Evolutionary conservation across 441 rosid species (phyloP).

Genomic region (Erodium moschatum): DNA sequence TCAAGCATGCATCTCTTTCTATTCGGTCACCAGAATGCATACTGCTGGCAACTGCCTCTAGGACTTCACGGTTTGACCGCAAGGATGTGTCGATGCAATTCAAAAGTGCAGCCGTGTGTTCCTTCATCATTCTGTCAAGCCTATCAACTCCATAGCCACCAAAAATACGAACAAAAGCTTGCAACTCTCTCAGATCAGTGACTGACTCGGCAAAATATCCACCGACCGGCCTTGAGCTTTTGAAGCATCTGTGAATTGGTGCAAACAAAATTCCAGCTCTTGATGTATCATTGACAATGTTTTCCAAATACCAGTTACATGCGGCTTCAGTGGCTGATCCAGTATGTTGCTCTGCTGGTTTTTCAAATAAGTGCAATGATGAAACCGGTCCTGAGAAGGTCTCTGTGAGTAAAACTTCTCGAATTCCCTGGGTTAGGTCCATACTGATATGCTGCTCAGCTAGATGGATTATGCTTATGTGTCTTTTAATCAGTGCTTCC

Average conservation of each 20-base stretch:
- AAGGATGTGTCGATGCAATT: conserved; percentile 91
- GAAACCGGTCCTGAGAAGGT: conserved; percentile 88
- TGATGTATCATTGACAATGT: conserved; percentile 85
- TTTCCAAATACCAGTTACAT: conserved; percentile 98
- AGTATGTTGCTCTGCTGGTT: conserved; percentile 57
- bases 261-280: conserved; percentile 94
- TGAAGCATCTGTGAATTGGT: conserved; percentile 83
- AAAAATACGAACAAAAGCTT: conserved; percentile 78
- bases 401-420: conserved; percentile 82
- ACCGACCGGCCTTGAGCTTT: conserved; percentile 96
- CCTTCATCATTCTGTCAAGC: conserved; percentile 91
- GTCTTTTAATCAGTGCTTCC: conserved; percentile 76
- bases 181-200: conserved; percentile 74
- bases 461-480: conserved; percentile 78
- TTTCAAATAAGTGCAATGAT: conserved; percentile 69
- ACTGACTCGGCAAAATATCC: conserved; percentile 99
- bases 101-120: conserved; percentile 86
- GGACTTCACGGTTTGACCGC: conserved; percentile 74
- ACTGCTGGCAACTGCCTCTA: conserved; percentile 82
- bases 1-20: conserved; percentile 66
- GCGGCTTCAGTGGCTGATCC: conserved; percentile 89
- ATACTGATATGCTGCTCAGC: conserved; percentile 99
- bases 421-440: conserved; percentile 92
- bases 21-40: conserved; percentile 91
- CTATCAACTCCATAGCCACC: conserved; percentile 96